phyloP scores from a whole-genome alignment of 106 monocot species.

The Platanthera zijinensis region DNA sequence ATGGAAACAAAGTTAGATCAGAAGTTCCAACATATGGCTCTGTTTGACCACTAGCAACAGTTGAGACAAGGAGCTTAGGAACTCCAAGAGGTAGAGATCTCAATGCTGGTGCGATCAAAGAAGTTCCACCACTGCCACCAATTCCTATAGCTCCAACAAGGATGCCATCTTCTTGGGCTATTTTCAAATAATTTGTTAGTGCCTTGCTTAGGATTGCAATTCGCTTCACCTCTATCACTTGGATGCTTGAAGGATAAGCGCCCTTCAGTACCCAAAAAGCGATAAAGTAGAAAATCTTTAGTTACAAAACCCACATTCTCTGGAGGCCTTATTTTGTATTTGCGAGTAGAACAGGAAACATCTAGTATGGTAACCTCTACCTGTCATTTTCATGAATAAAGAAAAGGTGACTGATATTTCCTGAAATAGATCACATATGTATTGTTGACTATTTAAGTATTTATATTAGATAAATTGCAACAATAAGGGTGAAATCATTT shows the following conservation, averaged over 20 bases:
- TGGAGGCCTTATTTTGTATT: constrained; percentile 15
- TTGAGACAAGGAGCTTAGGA: constrained; percentile 88
- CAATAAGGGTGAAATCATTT: neutral
- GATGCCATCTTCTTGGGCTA: constrained; percentile 27
- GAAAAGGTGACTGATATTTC: constrained; percentile 1
- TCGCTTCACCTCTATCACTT: constrained; percentile 73
- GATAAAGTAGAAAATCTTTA: constrained; percentile 51
- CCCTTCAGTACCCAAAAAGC: constrained; percentile 13
- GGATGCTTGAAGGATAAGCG: constrained; percentile 40
- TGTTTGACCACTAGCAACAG: constrained; percentile 87
- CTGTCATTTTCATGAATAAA: constrained; percentile 28
- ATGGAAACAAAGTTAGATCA: constrained; percentile 70
- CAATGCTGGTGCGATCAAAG: constrained; percentile 69
- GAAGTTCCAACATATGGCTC: constrained; percentile 73
- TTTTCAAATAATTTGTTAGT: constrained; percentile 44
- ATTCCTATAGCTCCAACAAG: constrained; percentile 66
- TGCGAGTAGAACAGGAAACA: constrained; percentile 67
- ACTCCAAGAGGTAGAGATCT: constrained; percentile 76
- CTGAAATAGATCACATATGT: constrained; percentile 2
- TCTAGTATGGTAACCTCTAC: constrained; percentile 68
- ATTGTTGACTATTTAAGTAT: neutral
- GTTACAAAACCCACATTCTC: constrained; percentile 38
- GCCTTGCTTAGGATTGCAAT: constrained; percentile 54
- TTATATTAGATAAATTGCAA: neutral
- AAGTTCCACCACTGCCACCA: constrained; percentile 86